Conservation (phyloP, 1,284 basidiomycete species). For the Golubevia pallescens region DNA sequence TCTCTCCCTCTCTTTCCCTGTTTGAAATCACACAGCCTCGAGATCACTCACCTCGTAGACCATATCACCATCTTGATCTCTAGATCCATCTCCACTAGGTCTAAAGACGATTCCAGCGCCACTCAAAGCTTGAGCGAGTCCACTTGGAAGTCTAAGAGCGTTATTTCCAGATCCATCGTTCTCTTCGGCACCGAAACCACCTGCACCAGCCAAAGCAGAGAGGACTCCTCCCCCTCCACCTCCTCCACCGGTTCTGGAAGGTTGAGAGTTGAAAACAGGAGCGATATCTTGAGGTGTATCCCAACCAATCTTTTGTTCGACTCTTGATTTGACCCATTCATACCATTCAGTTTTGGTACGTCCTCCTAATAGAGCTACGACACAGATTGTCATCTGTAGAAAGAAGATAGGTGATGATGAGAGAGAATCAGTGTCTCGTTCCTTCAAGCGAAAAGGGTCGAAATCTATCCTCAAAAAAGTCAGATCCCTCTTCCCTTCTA, state of each 20-base stretch:
- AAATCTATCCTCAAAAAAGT: too few species aligned
- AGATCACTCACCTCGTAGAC: conserved; percentile 31
- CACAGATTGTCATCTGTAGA: conserved; percentile 82
- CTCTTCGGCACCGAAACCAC: conserved; percentile 39
- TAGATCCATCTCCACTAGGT: conserved; percentile 18
- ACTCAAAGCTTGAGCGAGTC: conserved; percentile 39
- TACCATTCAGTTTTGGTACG: conserved; percentile 92
- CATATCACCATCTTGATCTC: conserved; percentile 41
- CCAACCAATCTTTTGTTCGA: conserved; percentile 76
- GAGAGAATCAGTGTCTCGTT: background rate
- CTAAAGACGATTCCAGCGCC: conserved; percentile 55
- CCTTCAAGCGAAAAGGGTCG: background rate
- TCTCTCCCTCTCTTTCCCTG: too few species aligned
- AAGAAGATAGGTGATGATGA: background rate
- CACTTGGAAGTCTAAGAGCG: conserved; percentile 30
- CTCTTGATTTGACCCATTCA: conserved; percentile 84
- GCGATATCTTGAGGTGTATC: conserved; percentile 70
- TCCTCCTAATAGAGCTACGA: conserved; percentile 86
- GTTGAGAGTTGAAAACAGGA: conserved; percentile 34
- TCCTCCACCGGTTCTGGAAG: conserved; percentile 11
- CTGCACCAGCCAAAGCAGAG: conserved; percentile 49
- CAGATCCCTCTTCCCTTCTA: too few species aligned
- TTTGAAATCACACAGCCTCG: too few species aligned
- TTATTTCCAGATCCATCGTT: conserved; percentile 11
- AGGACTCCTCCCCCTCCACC: conserved; percentile 48